Conservation (phyloP, 2,329 filamentous ascomycete genomes). For the Cordyceps pruinosa region DNA sequence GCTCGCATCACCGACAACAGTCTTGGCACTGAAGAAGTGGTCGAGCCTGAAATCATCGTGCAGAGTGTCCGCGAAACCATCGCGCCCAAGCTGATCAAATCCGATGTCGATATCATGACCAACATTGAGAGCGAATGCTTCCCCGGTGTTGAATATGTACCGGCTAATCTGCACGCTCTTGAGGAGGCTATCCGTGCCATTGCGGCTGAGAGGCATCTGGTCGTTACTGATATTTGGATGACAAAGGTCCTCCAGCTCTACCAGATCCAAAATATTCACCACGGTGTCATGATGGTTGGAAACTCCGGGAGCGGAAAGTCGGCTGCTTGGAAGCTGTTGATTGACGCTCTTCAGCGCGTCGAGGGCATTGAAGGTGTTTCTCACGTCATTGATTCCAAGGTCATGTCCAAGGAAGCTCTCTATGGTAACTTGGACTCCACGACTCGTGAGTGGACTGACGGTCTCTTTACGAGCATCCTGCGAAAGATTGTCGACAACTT, state of each 20-base stretch:
- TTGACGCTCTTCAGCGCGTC: constrained; percentile 84
- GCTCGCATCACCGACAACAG: constrained; percentile 58
- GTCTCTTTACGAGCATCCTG: constrained; percentile 93
- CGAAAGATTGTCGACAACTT: constrained; percentile 98
- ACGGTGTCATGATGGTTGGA: constrained; percentile 99
- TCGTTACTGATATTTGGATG: constrained; percentile 93
- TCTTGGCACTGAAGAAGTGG: constrained; percentile 59
- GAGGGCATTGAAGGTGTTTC: constrained; percentile 90
- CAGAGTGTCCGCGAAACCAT: constrained; percentile 98
- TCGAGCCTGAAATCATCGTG: constrained; percentile 96
- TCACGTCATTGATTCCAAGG: constrained; percentile 97
- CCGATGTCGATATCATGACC: constrained; percentile 84
- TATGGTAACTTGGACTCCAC: constrained; percentile 96
- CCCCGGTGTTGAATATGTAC: constrained; percentile 86
- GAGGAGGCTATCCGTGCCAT: constrained; percentile 75
- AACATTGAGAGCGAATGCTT: constrained; percentile 79
- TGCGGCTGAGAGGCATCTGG: constrained; percentile 76
- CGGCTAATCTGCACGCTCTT: constrained; percentile 74
- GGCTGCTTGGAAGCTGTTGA: constrained; percentile 83
- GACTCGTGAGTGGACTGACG: constrained; percentile 97
- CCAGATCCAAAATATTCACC: constrained; percentile 95
- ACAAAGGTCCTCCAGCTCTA: constrained; percentile 95
- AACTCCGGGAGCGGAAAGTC: constrained; percentile 98
- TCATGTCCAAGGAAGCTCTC: constrained; percentile 98
- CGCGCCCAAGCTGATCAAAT: constrained; percentile 89